phyloP scores from a whole-genome alignment of 306 rosid genomes.

The Carpinus viminea region DNA sequence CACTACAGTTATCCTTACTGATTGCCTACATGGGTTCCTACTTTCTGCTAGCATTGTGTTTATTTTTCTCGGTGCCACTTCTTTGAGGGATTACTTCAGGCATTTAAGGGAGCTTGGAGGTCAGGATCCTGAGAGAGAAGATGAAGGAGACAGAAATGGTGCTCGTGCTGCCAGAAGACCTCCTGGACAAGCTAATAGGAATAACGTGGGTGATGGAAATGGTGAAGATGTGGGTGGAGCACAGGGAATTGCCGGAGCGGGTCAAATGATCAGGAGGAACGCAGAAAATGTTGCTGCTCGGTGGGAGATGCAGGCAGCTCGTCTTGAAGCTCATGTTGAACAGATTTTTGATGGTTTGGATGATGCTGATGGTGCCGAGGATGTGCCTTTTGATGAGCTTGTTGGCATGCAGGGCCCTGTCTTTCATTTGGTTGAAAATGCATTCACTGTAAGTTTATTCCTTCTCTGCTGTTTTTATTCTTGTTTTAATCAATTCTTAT shows the following conservation, averaged over 20 bases:
- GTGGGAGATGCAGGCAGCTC: conserved; percentile 99
- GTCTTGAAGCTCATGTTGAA: conserved; percentile 97
- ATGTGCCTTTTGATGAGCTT: conserved; percentile 99
- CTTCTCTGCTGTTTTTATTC: not conserved
- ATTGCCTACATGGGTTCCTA: conserved; percentile 96
- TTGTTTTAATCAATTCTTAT: not conserved
- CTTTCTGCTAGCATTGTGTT: conserved; percentile 98
- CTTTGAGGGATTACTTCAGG: conserved; percentile 97
- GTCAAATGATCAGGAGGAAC: conserved; percentile 88
- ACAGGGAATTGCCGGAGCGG: conserved; percentile 89
- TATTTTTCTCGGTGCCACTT: conserved; percentile 95
- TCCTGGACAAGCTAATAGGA: conserved; percentile 85
- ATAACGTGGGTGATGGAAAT: conserved; percentile 70
- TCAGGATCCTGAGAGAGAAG: conserved; percentile 91
- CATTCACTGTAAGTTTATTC: conserved; percentile 78
- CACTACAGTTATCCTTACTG: conserved; percentile 82
- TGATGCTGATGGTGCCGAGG: conserved; percentile 99
- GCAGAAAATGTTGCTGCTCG: conserved; percentile 97
- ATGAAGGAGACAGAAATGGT: conserved; percentile 93
- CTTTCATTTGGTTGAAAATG: conserved; percentile 98
- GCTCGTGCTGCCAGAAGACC: conserved; percentile 89
- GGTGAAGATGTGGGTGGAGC: conserved; percentile 88
- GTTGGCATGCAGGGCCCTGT: conserved; percentile 99
- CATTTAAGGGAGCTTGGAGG: conserved; percentile 97
- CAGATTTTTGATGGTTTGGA: conserved; percentile 99